Evolutionary conservation across 164 flowering plant species (phyloP), one percentile per base, ranked within the genome.

Genomic region (Liriodendron chinense): DNA sequence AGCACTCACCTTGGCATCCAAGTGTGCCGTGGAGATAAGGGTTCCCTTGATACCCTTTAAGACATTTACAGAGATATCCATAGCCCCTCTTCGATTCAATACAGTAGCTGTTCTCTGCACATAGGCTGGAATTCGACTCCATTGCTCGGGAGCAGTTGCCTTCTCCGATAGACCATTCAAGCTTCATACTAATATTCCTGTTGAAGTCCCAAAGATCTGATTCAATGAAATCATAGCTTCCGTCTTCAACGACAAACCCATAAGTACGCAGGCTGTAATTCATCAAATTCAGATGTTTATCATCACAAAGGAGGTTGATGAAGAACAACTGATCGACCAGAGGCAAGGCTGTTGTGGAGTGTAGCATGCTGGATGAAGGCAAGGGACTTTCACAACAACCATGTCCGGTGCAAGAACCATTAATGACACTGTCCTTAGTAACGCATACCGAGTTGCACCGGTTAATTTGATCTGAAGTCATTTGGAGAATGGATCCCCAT

Each of bases 41-140:
- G 70, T 87, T 90, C 21, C 91, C 91, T 48, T 77, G 22, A 47
- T 77, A 90, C 2, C 91, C 93, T 0, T 71, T 13, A 1, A 16
- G 6, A 77, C 93, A 89, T 43, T 21, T 34, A 74, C 93, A 89
- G 0, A 67, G 80, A 75, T 86, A 87, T 0, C 91, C 93, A 1
- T 8, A 6, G 8, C 78, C 83, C 9, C 77, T 79, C 0, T 24
- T 65, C 0, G 80, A 28, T 21, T 82, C 66, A 5, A 18, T 9
- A 25, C 88, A 88, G 1, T 26, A 1, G 67, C 79, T 82, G 21
- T 84, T 79, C 16, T 2, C 68, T 23, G 57, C 43, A 48, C 90
- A 90, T 0, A 73, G 78, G 63, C 65, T 76, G 16, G 20, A 22
- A 7, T 47, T 63, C 7, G 1, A 1, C 1, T 71, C 74, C 34